Base-by-base conservation (phyloP, 805 yeast species). In the Candida incommunis region DNA sequence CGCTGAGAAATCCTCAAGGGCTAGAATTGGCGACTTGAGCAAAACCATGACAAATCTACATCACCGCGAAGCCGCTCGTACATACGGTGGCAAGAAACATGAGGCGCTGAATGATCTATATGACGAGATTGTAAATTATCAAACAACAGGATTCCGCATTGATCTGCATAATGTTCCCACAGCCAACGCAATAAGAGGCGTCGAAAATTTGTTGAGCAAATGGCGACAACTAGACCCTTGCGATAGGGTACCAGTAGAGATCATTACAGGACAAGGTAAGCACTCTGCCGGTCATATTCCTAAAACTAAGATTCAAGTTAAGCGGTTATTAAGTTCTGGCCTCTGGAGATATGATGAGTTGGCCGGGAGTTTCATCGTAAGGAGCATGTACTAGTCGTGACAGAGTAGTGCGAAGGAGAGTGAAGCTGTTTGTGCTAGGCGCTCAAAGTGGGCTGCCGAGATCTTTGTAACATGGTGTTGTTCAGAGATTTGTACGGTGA, bases 201-300 rank as follows among this genome's bases (percentile, higher is more conserved):
- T 31, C 13, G 37, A 31, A n/a, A 18, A 31, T n/a, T 4, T 9
- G 37, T n/a, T 31, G 18, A 9, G 13, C 5, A 18, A 31, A 18
- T 31, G 37, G 37, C 13, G 37, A 31, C 9, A 31, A 18, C 9
- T 13, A 18, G 37, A 31, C 20, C 37, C 37, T 9, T 11, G 9
- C n/a, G 37, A 31, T 18, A 9, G 45, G 16, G 20, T 42, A 1
- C 49, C 53, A 23, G 40, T 53, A 11, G 45, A 29, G 23, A 41
- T 54, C 18, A 46, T 54, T 22, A 52, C 58, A 0, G 58, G 58
- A 3, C 37, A 52, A 3, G 58, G 58, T 4, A 31, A 23, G 5
- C 58, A 54, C 45, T 46, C 51, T 29, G 48, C 27, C 23, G 51
- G 46, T 2, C 51, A 51, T 9, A 44, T 54, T 23, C 53, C 58